A percentile compares a stretch with the other conserved stretches of the same genome.
phyloP scores from a whole-genome alignment of 2,329 filamentous ascomycete species.

The Exophiala phaeomuriformis region DNA sequence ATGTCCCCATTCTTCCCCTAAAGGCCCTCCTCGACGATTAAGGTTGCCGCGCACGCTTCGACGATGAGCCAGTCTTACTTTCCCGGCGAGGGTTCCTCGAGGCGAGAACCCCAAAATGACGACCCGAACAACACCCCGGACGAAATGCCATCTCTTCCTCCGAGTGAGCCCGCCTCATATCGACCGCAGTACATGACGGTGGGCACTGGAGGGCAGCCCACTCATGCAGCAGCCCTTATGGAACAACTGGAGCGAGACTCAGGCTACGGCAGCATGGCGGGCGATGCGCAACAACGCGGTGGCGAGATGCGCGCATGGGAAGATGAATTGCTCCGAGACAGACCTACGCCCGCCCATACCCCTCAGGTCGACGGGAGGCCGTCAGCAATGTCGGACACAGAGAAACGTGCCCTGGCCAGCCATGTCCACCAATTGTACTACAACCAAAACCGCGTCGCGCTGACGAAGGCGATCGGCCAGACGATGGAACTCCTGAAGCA shows the following conservation, averaged over 20 bases:
- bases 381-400: conserved; percentile 50
- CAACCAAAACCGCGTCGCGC: conserved; percentile 79
- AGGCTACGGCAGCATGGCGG: conserved; percentile 75
- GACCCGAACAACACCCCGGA: conserved; percentile 5
- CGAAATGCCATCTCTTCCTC: conserved; percentile 13
- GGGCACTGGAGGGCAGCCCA: conserved; percentile 70
- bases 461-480: conserved; percentile 80
- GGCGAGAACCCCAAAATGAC: conserved; percentile 3
- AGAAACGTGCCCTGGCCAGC: conserved; percentile 63
- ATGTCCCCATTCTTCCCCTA: neutral
- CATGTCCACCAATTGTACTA: conserved; percentile 74
- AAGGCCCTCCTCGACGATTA: neutral
- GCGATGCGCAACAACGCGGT: conserved; percentile 49
- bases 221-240: conserved; percentile 73
- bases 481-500: conserved; percentile 77
- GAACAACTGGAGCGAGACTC: conserved; percentile 80
- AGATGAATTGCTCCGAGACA: conserved; percentile 50
- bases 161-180: conserved; percentile 10
- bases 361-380: conserved; percentile 44
- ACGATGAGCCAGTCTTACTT: conserved; percentile 18
- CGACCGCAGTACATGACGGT: conserved; percentile 76
- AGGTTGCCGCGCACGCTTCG: neutral
- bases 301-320: conserved; percentile 46
- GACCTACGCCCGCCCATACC: conserved; percentile 51
- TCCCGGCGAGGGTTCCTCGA: conserved; percentile 8